phyloP scores from a whole-genome alignment of 2,329 filamentous ascomycete species.

The Fusarium decemcellulare region DNA sequence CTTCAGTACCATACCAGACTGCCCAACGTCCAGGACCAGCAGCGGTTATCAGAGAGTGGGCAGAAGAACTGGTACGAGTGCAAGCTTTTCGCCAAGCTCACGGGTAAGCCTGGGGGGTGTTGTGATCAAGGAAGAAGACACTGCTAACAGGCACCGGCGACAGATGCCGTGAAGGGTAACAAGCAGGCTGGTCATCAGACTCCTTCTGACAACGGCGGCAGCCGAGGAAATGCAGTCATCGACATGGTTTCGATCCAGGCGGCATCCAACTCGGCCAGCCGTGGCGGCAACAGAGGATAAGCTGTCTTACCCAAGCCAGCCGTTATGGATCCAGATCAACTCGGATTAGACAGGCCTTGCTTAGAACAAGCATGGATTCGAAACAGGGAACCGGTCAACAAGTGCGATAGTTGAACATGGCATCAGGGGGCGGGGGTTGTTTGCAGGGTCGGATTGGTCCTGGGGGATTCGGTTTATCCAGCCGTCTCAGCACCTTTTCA shows the following conservation, averaged over 20 bases:
- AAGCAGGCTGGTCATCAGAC: neutral
- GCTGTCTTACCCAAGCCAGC: neutral
- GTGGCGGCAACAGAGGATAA: neutral
- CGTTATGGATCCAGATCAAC: neutral
- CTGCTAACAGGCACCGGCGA: slow-evolving; percentile 2
- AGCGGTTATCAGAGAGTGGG: neutral
- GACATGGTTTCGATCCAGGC: neutral
- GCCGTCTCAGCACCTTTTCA: neutral
- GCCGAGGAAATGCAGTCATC: slow-evolving; percentile 9
- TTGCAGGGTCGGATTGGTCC: neutral
- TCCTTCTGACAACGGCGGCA: neutral
- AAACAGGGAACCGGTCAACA: slow-evolving; percentile 4
- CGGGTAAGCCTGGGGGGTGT: slow-evolving; percentile 19
- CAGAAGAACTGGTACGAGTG: neutral
- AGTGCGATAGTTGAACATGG: slow-evolving; percentile 8
- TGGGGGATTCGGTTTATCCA: neutral
- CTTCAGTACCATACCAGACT: slow-evolving; percentile 2
- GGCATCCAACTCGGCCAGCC: slow-evolving; percentile 4
- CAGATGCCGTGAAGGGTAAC: slow-evolving; percentile 6
- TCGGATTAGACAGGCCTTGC: neutral
- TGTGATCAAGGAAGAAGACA: neutral
- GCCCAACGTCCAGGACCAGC: neutral
- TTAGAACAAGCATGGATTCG: neutral
- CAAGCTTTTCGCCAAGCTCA: neutral
- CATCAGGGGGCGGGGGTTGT: neutral